Base-by-base conservation (phyloP, 352 stramenopile species). In the Pythium aristosporum region DNA sequence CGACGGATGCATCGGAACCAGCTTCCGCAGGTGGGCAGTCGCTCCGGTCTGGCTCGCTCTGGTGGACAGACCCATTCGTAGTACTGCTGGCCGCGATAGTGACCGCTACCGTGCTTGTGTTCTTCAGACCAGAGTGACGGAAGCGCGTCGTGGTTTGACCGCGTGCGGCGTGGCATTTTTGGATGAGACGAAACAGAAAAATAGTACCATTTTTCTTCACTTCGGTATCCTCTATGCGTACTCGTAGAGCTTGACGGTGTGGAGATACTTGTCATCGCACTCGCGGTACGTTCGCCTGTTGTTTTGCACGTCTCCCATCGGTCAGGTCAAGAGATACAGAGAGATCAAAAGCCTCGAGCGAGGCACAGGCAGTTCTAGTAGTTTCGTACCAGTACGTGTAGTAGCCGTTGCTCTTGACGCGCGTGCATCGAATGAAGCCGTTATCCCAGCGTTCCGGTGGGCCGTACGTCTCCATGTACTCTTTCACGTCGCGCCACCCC, bases 221-320 rank as follows among this genome's bases (percentile, higher is more conserved):
- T 36, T 36, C 9, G 32, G 32, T 10, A 39, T 39, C 3, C 9
- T 15, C 63, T 78, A 82, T 18, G 75, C 70, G 61, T 94, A 91
- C 59, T 91, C 82, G 60, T 85, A 94, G 23, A 91, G 56, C 59
- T 92, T 94, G 67, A 91, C 78, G 18, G 71, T 83, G 70, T 91
- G 72, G 21, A 94, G 70, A 57, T 91, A 91, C 67, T 89, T 94
- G 71, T 92, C 85, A 43, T 89, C 85, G 51, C 85, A 94, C 69
- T 94, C 85, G 32, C 85, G 79, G 49, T 85, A 65, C 13, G 79
- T 56, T 34, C 79, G 79, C 77, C 77, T 87, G 56, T 36, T 36
- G 34, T 3, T 12, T 11, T 30, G 25, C 3, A 30, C 10, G 37
- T 7, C 5, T 46, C 39, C 21, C 11, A 46, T 10, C n/a, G n/a